Conservation (phyloP, 2,329 filamentous ascomycete species). For the Coleophoma eucalyptorum region DNA sequence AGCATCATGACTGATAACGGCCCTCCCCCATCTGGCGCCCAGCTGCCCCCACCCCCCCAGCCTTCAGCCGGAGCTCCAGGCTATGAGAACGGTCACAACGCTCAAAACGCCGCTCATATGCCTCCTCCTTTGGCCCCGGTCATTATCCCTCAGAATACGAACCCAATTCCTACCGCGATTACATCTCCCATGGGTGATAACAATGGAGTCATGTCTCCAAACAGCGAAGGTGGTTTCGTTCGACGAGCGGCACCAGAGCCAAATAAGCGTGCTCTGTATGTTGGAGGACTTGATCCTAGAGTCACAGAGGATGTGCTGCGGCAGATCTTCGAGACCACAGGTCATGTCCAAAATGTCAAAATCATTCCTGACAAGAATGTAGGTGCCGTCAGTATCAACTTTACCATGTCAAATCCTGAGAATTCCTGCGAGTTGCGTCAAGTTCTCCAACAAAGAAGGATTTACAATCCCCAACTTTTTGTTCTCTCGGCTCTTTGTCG, state of each 20-base stretch:
- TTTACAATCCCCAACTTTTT: conserved; percentile 15
- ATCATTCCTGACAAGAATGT: conserved; percentile 99
- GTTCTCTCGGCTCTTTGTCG: conserved; percentile 20
- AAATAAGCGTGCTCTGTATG: conserved; percentile 96
- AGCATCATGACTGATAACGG: conserved; percentile 74
- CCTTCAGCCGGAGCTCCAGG: conserved; percentile 68
- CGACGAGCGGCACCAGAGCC: conserved; percentile 94
- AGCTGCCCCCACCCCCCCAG: conserved; percentile 68
- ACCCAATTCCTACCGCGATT: conserved; percentile 89
- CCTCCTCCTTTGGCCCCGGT: conserved; percentile 81
- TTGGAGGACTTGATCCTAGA: conserved; percentile 89
- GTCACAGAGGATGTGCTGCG: conserved; percentile 95
- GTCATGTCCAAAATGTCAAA: conserved; percentile 97
- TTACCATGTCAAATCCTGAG: conserved; percentile 19
- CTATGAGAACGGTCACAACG: conserved; percentile 73
- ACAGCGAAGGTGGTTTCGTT: conserved; percentile 74
- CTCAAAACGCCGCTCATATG: conserved; percentile 75
- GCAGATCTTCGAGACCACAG: conserved; percentile 98
- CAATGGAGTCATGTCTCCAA: conserved; percentile 75
- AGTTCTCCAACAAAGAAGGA: conserved; percentile 17
- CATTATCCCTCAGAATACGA: conserved; percentile 92
- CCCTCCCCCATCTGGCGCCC: conserved; percentile 55
- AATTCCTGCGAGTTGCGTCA: conserved; percentile 12
- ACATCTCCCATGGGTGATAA: conserved; percentile 76
- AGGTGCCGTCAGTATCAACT: conserved; percentile 46